Base-by-base conservation (phyloP, 345 rosid genomes). In the Populus simonii region DNA sequence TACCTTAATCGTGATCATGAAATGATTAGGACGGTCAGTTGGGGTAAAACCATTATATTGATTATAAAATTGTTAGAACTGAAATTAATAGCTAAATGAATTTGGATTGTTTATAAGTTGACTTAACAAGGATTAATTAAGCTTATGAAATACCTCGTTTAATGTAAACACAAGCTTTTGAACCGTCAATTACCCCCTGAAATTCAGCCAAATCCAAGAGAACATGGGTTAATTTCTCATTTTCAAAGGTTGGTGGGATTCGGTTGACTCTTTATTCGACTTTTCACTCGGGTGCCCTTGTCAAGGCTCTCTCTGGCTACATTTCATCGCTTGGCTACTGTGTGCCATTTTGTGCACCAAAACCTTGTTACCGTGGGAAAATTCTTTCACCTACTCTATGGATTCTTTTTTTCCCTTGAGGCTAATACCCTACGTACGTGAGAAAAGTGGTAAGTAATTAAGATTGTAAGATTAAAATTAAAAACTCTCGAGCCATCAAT, bases 401-500 rank as follows among this genome's bases (percentile, higher is more conserved):
- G 10, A 55, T 33, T 33, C 36, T 33, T 33, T 33, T 33, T 33
- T 33, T 33, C 5, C 36, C 36, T 33, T 4, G 36, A 33, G 36
- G 36, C 36, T 33, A 7, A 53, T 18, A n/a, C 25, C 8, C 8
- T 55, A 22, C 36, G 5, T 55, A 22, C 36, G 5, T 33, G 36
- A 33, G 36, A 33, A 33, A 33, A 33, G 36, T 33, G 36, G 36
- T 9, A 23, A n/a, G 27, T 8, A 57, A 57, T 22, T 57, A 57
- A 57, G 27, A 57, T n/a, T n/a, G 8, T 18, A 0, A n/a, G 12
- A 23, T 22, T 22, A n/a, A 8, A n/a, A 57, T 8, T 9, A 3
- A n/a, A 8, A 63, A 4, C 22, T 43, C 47, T 38, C 49, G 15
- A 25, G 76, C 76, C 72, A 72, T 72, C 76, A 65, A 36, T 63